Conservation (phyloP, 306 rosid species). For the Rosa lucieae region DNA sequence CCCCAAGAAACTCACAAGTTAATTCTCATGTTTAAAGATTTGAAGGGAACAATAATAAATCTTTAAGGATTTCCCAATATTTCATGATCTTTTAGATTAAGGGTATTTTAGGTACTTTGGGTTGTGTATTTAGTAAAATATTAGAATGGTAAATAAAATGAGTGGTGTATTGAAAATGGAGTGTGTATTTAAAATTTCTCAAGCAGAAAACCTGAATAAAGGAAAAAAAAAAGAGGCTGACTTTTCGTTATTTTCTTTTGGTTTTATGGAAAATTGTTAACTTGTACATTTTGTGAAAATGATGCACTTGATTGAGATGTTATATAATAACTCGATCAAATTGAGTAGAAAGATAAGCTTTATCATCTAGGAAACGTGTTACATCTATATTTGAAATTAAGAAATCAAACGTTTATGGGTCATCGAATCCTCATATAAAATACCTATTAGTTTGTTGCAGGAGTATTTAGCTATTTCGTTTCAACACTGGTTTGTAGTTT, state of each 20-base stretch:
- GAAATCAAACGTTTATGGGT: background rate
- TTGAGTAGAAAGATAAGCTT: background rate
- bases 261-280: background rate
- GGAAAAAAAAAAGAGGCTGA: background rate
- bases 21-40: too few relatives aligned
- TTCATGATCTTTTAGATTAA: too few relatives aligned
- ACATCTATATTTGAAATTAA: background rate
- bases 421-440: background rate
- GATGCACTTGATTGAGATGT: slow-evolving; percentile 4
- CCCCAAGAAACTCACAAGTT: too few relatives aligned
- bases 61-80: too few relatives aligned
- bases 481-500: background rate
- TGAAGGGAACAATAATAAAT: too few relatives aligned
- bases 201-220: background rate
- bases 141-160: too few relatives aligned
- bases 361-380: background rate
- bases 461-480: background rate
- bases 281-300: background rate
- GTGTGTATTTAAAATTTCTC: too few relatives aligned
- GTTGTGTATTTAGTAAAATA: too few relatives aligned
- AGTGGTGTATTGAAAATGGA: too few relatives aligned
- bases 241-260: background rate
- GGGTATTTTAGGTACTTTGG: too few relatives aligned
- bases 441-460: background rate
- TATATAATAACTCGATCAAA: background rate